Percentiles rank a stretch among this genome's conserved stretches.
Evolutionary conservation across 257 asterid species (phyloP).

Genomic region (Prunella vulgaris): DNA sequence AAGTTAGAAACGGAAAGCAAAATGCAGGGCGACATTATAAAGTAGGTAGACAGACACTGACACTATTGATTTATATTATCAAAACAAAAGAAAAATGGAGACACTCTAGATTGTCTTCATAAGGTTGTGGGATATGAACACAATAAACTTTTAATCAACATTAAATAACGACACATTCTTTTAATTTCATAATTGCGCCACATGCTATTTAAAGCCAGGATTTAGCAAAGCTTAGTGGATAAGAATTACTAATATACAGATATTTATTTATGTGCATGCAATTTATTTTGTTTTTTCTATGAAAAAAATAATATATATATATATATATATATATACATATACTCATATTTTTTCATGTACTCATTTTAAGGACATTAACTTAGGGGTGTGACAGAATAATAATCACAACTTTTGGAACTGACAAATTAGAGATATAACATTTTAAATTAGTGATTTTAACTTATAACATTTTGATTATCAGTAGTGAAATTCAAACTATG

Average conservation of each 20-base stretch:
- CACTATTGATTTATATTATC: neutral
- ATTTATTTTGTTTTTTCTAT: too few relatives aligned
- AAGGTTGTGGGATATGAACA: neutral
- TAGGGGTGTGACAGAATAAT: too few relatives aligned
- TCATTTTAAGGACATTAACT: too few relatives aligned
- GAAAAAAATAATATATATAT: too few relatives aligned
- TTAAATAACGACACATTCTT: neutral
- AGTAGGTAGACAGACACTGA: neutral
- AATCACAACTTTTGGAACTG: too few relatives aligned
- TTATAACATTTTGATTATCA: too few relatives aligned
- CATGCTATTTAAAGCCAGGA: neutral
- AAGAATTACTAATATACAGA: neutral
- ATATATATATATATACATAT: too few relatives aligned
- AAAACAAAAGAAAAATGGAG: neutral
- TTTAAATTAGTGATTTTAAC: too few relatives aligned
- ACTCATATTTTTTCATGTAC: too few relatives aligned
- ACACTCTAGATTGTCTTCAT: conserved; percentile 15
- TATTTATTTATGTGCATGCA: neutral
- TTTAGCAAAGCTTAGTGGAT: neutral
- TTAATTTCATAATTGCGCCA: conserved; percentile 13
- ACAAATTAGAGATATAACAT: too few relatives aligned
- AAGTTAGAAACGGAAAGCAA: neutral
- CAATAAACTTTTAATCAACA: neutral
- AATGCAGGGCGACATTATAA: neutral
- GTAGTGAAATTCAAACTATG: too few relatives aligned